A percentile compares a stretch with the other conserved stretches of the same genome.
phyloP scores from a whole-genome alignment of 345 rosid species.

The Nephelium lappaceum region DNA sequence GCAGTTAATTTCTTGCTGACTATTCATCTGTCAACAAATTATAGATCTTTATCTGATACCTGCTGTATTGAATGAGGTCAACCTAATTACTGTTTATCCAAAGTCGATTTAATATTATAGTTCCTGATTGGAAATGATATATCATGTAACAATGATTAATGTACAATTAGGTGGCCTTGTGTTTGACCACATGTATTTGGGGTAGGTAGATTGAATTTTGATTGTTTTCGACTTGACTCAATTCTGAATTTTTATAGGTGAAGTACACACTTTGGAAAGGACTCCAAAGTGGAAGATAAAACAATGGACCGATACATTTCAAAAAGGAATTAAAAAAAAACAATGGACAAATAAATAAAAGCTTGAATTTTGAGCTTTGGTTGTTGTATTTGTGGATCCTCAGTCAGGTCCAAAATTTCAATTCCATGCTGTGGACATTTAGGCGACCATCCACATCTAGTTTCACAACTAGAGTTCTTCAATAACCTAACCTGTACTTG shows the following conservation, averaged over 20 bases:
- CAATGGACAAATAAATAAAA: background rate
- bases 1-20: background rate
- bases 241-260: background rate
- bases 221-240: background rate
- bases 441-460: background rate
- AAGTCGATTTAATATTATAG: background rate
- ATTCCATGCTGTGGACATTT: background rate
- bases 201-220: background rate
- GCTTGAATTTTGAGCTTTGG: background rate
- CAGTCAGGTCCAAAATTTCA: background rate
- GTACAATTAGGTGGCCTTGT: background rate
- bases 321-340: too few relatives aligned
- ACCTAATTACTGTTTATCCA: background rate
- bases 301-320: too few relatives aligned
- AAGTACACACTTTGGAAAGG: too few relatives aligned
- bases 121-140: background rate
- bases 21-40: background rate
- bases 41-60: background rate
- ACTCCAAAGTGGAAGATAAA: too few relatives aligned
- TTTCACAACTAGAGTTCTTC: background rate
- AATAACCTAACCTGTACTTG: background rate
- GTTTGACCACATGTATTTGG: background rate
- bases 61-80: slow-evolving; percentile 6
- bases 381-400: background rate
- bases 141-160: background rate